Evolutionary conservation across 768 basidiomycete species (phyloP).

Genomic region (Suillus spraguei): DNA sequence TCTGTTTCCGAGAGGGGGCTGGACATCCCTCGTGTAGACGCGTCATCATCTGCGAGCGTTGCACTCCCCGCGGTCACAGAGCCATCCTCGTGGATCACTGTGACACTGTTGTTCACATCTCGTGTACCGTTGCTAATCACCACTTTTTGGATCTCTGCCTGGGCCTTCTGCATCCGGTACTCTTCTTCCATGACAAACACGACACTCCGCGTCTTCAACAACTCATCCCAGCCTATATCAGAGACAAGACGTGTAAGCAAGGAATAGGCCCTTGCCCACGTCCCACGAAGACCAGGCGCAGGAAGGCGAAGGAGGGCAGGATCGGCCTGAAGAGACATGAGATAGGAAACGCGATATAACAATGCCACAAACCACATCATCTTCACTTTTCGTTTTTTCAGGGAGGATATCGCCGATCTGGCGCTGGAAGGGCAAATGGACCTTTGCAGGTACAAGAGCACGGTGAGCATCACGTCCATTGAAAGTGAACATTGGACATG

Average conservation of each 20-base stretch:
- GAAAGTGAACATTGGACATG: constrained; percentile 99
- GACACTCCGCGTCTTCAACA: constrained; percentile 88
- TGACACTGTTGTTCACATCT: constrained; percentile 28
- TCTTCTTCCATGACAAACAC: constrained; percentile 99
- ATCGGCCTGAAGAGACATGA: constrained; percentile 64
- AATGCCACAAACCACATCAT: constrained; percentile 66
- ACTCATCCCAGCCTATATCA: constrained; percentile 98
- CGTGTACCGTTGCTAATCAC: constrained; percentile 26
- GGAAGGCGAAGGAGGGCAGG: constrained; percentile 93
- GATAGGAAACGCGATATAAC: constrained; percentile 4
- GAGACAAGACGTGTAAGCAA: constrained; percentile 90
- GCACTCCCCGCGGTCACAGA: constrained; percentile 39
- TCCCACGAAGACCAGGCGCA: constrained; percentile 91
- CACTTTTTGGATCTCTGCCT: constrained; percentile 57
- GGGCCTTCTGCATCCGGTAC: constrained; percentile 94
- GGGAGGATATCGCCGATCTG: constrained; percentile 91
- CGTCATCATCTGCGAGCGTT: constrained; percentile 58
- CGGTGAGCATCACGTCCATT: constrained; percentile 95
- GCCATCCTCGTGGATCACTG: constrained; percentile 69
- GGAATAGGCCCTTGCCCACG: constrained; percentile 93
- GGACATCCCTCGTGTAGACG: constrained; percentile 66
- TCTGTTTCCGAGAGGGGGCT: constrained; percentile 39
- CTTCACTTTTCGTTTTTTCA: constrained; percentile 77
- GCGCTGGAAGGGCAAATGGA: constrained; percentile 85
- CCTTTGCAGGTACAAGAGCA: constrained; percentile 72